phyloP scores from a whole-genome alignment of 306 rosid species.

The Astragalus glycyphyllos region DNA sequence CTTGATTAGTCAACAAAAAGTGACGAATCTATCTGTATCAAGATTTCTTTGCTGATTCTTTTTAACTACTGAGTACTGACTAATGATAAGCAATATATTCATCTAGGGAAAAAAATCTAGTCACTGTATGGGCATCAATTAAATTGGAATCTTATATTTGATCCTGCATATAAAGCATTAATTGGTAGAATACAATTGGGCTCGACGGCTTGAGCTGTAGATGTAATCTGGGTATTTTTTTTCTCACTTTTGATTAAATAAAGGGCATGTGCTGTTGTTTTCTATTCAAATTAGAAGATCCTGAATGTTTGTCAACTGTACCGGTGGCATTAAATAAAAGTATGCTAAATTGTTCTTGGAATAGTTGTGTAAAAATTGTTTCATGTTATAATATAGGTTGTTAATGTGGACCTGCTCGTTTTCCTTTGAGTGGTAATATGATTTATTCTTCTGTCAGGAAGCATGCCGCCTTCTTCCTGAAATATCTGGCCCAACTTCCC shows the following conservation, averaged over 20 bases:
- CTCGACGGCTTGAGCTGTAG: conserved; percentile 27
- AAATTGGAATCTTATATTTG: conserved; percentile 18
- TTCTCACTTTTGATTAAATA: conserved; percentile 9
- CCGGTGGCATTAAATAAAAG: not conserved
- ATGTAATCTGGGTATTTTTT: not conserved
- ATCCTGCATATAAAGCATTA: conserved; percentile 17
- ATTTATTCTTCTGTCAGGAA: conserved; percentile 69
- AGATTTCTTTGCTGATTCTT: conserved; percentile 19
- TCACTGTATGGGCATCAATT: conserved; percentile 8
- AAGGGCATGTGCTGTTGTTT: not conserved
- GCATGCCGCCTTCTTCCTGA: conserved; percentile 88
- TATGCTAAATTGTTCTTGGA: conserved; percentile 14
- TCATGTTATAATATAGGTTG: conserved; percentile 8
- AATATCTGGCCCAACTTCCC: conserved; percentile 80
- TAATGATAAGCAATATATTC: conserved; percentile 10
- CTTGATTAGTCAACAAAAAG: conserved; percentile 16
- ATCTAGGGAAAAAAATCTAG: conserved; percentile 22
- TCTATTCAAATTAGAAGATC: not conserved
- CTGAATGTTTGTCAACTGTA: conserved; percentile 1
- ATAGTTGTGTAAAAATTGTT: conserved; percentile 1
- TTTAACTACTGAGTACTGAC: conserved; percentile 14
- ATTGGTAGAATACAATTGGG: conserved; percentile 1
- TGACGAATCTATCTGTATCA: conserved; percentile 33
- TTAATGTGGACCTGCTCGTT: not conserved
- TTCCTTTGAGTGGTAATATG: conserved; percentile 36